phyloP scores from a whole-genome alignment of 106 monocot genomes.

The Dendrobium huoshanense region DNA sequence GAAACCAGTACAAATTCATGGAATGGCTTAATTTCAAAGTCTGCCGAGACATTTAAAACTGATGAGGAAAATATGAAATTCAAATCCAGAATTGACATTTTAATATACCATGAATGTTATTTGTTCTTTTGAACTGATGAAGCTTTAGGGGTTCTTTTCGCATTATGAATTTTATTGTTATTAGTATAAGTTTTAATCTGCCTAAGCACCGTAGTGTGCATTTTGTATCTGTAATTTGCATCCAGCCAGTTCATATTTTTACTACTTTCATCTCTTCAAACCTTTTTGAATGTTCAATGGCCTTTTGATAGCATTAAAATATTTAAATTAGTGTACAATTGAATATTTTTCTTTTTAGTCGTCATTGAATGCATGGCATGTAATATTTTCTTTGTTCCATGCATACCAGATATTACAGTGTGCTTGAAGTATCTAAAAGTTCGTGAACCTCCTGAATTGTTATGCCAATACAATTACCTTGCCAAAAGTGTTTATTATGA shows the following conservation, averaged over 20 bases:
- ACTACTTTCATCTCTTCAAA: constrained; percentile 4
- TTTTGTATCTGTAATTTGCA: neutral
- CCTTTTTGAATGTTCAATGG: neutral
- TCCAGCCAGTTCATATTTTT: neutral
- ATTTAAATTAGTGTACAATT: neutral
- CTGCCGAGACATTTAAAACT: no score
- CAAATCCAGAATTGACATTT: no score
- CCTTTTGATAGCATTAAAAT: neutral
- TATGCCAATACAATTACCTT: neutral
- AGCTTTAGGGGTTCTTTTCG: no score
- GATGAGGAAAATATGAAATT: no score
- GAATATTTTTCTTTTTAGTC: neutral
- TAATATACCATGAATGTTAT: no score
- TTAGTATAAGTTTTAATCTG: no score
- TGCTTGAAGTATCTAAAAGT: neutral
- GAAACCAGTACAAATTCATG: no score
- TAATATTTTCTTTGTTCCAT: neutral
- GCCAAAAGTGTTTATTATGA: neutral
- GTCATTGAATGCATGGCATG: neutral
- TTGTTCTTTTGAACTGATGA: no score
- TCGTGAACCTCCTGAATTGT: neutral
- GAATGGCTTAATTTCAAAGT: no score
- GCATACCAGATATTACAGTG: neutral
- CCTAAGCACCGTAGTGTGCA: no score
- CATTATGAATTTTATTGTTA: no score